These are phyloP conservation scores for Alternaria metachromatica DNA, from an alignment of 2,329 filamentous ascomycete genomes.

Conservation along the genomic window DNA sequence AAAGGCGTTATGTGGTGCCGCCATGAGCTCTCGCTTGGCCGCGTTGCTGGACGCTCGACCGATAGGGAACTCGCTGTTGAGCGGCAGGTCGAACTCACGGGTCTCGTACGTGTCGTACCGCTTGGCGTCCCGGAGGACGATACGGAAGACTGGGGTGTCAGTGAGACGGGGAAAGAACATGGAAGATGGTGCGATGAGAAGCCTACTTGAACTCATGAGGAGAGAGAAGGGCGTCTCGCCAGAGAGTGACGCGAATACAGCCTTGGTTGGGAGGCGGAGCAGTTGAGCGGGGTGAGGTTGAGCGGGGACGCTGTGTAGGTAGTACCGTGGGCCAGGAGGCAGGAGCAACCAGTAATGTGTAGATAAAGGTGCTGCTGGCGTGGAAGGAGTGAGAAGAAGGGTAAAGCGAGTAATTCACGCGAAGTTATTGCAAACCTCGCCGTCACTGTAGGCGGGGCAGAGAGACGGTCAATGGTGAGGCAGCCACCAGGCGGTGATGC, in stretches of 20 bases:
- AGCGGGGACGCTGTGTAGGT: constrained; percentile 2
- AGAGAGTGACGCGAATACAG: neutral
- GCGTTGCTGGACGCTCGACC: constrained; percentile 53
- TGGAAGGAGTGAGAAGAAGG: neutral
- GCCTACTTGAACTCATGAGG: constrained; percentile 26
- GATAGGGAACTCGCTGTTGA: constrained; percentile 42
- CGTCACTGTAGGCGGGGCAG: constrained; percentile 11
- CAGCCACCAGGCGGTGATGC: constrained; percentile 4
- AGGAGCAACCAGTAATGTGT: neutral
- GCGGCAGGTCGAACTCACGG: constrained; percentile 39
- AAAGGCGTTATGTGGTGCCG: constrained; percentile 64
- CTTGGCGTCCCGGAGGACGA: constrained; percentile 40
- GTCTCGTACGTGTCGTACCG: constrained; percentile 50
- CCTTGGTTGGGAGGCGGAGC: neutral
- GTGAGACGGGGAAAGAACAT: constrained; percentile 5
- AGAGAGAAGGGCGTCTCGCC: neutral
- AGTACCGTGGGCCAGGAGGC: constrained; percentile 7
- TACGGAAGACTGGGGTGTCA: constrained; percentile 32
- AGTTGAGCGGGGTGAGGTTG: constrained; percentile 13
- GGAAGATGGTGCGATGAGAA: neutral
- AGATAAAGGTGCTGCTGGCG: neutral
- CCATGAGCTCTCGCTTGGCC: constrained; percentile 50
- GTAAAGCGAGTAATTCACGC: neutral
- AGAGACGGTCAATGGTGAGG: constrained; percentile 2
- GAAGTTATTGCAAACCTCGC: neutral